Base-by-base conservation (phyloP, 2,329 filamentous ascomycete genomes). In the Didymella arachidicola region DNA sequence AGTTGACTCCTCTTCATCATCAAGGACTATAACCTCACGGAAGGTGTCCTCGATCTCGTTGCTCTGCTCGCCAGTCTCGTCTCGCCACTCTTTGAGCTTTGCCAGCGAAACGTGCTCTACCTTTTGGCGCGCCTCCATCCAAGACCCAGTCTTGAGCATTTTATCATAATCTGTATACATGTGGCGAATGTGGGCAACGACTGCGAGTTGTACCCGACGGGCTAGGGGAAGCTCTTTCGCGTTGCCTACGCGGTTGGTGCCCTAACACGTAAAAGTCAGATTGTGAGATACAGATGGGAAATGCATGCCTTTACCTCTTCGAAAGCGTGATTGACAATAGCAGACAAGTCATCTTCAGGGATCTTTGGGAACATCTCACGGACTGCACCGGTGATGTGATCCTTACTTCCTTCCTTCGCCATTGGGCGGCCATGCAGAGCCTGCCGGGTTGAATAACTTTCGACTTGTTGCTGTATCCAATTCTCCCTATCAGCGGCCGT, bases 341-440 rank as follows among this genome's bases (percentile, higher is more conserved):
- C 79, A 45, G 83, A 79, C 10, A 87, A 69, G 69, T 87, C 85
- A 53, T 80, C 78, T 49, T 84, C 80, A 2, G 86, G 86, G 26
- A 88, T 87, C 59, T 84, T 86, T 4, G 86, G 86, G 64, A 88
- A 88, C 27, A 88, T 77, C 67, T 89, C 86, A 60, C 80, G 83
- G 48, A 89, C 83, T 11, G 85, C 84, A 52, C 83, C 82, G 59
- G 82, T 79, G 48, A 87, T 84, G 67, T 86, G 81, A n/a, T 83
- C 81, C 59, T 84, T 83, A 47, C 84, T 81, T 14, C 80, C 81
- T 30, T 79, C 68, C 41, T 63, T 72, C 26, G 60, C 74, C 1
- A 53, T 72, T 25, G 67, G 72, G 58, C 57, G 62, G 29, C 67
- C 68, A 26, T 69, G 66, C 4, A 70, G 64, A 7, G 52, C 62